A percentile compares a stretch with the other conserved stretches of the same genome.
Evolutionary conservation across 768 basidiomycete genomes (phyloP).

Genomic region (Austroboletus eburneus): DNA sequence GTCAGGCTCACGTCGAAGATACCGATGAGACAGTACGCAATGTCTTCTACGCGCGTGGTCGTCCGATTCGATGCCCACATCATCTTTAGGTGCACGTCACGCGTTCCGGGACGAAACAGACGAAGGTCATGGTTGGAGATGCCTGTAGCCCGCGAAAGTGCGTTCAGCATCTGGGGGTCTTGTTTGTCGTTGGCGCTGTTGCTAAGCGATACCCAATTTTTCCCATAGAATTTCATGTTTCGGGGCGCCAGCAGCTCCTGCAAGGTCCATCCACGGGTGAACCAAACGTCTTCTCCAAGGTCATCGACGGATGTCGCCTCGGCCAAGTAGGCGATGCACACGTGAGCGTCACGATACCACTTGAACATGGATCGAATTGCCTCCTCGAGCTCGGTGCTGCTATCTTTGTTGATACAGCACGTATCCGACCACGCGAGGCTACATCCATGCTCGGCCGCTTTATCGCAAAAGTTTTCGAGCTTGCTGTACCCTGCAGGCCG

Average conservation of each 20-base stretch:
- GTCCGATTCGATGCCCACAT: slow-evolving; percentile 33
- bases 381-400: slow-evolving; percentile 33
- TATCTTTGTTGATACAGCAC: slow-evolving; percentile 33
- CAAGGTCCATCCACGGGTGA: slow-evolving; percentile 31
- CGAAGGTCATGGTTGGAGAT: slow-evolving; percentile 24
- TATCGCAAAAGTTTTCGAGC: slow-evolving; percentile 23
- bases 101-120: slow-evolving; percentile 22
- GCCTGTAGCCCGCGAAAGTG: slow-evolving; percentile 24
- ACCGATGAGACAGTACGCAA: slow-evolving; percentile 31
- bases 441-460: slow-evolving; percentile 26
- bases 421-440: slow-evolving; percentile 34
- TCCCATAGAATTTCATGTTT: slow-evolving; percentile 30
- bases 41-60: slow-evolving; percentile 32
- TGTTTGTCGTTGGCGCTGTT: slow-evolving; percentile 26
- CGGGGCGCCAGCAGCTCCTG: slow-evolving; percentile 28
- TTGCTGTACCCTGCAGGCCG: slow-evolving; percentile 25
- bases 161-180: slow-evolving; percentile 17
- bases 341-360: slow-evolving; percentile 27
- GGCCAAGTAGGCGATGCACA: slow-evolving; percentile 31
- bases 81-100: slow-evolving; percentile 27
- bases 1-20: slow-evolving; percentile 32
- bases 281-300: slow-evolving; percentile 25
- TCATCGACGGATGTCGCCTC: slow-evolving; percentile 29
- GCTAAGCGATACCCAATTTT: slow-evolving; percentile 24
- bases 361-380: slow-evolving; percentile 34